Evolutionary conservation across 2,329 filamentous ascomycete species (phyloP).

Genomic region (Aplosporella prunicola): DNA sequence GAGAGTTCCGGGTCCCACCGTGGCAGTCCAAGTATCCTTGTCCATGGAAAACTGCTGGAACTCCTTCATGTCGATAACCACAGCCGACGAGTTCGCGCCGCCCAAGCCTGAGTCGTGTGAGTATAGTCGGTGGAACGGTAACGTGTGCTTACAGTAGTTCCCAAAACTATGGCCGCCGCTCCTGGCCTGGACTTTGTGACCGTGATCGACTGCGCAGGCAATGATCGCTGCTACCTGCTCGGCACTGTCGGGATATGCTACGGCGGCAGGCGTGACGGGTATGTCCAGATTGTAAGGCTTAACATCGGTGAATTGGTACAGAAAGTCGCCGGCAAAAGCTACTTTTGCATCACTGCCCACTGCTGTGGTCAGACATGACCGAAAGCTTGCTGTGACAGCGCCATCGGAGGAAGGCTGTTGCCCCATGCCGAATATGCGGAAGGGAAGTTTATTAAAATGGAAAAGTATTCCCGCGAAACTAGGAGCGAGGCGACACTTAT

Average conservation of each 20-base stretch:
- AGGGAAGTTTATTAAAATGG: neutral
- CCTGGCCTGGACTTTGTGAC: constrained; percentile 49
- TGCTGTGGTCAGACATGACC: constrained; percentile 22
- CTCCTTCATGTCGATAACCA: constrained; percentile 42
- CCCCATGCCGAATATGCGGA: constrained; percentile 22
- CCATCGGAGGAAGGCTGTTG: constrained; percentile 21
- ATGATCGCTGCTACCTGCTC: constrained; percentile 48
- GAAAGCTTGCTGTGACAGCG: constrained; percentile 4
- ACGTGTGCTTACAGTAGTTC: constrained; percentile 27
- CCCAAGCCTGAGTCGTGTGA: constrained; percentile 29
- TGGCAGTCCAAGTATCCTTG: constrained; percentile 33
- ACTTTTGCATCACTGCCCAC: constrained; percentile 18
- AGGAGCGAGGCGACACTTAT: too few species aligned
- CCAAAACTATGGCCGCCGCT: constrained; percentile 57
- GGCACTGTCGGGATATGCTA: constrained; percentile 45
- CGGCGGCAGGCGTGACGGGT: constrained; percentile 40
- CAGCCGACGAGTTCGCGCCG: constrained; percentile 36
- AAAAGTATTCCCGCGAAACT: too few species aligned
- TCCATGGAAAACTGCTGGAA: constrained; percentile 40
- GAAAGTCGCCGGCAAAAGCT: constrained; percentile 17
- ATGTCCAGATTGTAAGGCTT: constrained; percentile 30
- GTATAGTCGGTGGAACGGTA: neutral
- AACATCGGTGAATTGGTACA: constrained; percentile 24
- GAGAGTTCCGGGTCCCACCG: constrained; percentile 41
- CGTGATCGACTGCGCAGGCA: constrained; percentile 45